phyloP scores from a whole-genome alignment of 805 yeast species.

The Ogataea corticis region DNA sequence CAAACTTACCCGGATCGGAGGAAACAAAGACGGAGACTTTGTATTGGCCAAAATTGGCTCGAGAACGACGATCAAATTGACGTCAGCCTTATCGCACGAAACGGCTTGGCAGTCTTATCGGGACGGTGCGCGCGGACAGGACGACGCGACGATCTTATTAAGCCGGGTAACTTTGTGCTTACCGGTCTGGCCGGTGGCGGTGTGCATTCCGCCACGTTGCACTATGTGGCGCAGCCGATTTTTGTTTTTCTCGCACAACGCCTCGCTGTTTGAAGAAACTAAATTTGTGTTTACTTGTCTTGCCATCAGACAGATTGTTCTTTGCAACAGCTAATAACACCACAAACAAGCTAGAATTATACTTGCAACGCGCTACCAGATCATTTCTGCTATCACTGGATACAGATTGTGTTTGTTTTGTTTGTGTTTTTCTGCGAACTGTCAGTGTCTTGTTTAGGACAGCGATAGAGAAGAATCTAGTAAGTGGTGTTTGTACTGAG shows the following conservation, averaged over 20 bases:
- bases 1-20: too few species aligned
- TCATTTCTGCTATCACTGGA: background rate
- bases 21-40: too few species aligned
- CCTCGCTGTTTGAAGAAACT: slow-evolving; percentile 4
- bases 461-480: background rate
- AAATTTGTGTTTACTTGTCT: slow-evolving; percentile 2
- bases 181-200: background rate
- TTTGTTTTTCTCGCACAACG: background rate
- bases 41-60: too few species aligned
- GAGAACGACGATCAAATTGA: too few species aligned
- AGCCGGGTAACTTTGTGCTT: slow-evolving; percentile 1
- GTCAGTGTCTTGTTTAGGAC: background rate
- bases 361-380: too few species aligned
- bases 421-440: background rate
- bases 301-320: background rate
- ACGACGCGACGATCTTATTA: background rate
- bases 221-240: background rate
- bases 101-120: too few species aligned
- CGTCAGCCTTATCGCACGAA: too few species aligned
- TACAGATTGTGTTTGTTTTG: background rate
- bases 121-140: too few species aligned
- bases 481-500: background rate
- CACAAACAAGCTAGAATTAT: too few species aligned
- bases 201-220: too few species aligned
- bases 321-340: too few species aligned